These are phyloP conservation scores for Trichoderma sp. DNA, from an alignment of 2,329 filamentous ascomycete genomes.

Conservation along the genomic window DNA sequence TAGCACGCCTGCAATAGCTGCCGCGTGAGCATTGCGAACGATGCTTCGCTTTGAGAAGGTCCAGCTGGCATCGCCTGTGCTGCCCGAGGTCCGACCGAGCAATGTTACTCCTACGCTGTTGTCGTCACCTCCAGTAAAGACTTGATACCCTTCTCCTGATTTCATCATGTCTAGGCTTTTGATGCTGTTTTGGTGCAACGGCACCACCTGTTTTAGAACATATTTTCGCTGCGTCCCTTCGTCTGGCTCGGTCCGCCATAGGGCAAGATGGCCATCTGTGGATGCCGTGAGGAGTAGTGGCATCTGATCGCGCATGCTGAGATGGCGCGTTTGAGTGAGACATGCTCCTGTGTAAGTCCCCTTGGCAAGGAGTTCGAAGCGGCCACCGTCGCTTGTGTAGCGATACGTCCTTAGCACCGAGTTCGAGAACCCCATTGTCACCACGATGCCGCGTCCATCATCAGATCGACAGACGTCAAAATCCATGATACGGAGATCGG, in stretches of 20 bases:
- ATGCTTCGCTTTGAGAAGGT: constrained; percentile 28
- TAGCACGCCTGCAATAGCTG: constrained; percentile 62
- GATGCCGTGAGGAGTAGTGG: constrained; percentile 63
- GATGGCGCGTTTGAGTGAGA: constrained; percentile 62
- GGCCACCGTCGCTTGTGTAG: constrained; percentile 39
- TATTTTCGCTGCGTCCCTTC: constrained; percentile 24
- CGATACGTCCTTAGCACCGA: constrained; percentile 67
- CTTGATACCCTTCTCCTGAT: constrained; percentile 39
- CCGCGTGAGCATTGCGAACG: constrained; percentile 61
- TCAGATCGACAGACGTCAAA: constrained; percentile 58
- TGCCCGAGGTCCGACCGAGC: constrained; percentile 24
- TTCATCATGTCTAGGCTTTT: constrained; percentile 57
- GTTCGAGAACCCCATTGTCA: constrained; percentile 80
- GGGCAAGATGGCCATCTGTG: constrained; percentile 71
- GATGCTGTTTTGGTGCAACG: constrained; percentile 77
- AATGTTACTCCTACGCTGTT: constrained; percentile 67
- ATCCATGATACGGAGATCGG: constrained; percentile 76
- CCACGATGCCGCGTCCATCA: constrained; percentile 43
- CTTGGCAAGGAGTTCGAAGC: constrained; percentile 51
- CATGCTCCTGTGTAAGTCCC: constrained; percentile 71
- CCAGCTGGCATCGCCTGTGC: constrained; percentile 25
- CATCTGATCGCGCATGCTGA: constrained; percentile 32
- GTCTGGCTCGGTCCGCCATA: constrained; percentile 31
- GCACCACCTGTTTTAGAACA: constrained; percentile 34
- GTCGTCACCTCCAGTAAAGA: constrained; percentile 85